These are phyloP conservation scores for Triangularia verruculosa DNA, from an alignment of 2,329 filamentous ascomycete species.

Conservation along the genomic window DNA sequence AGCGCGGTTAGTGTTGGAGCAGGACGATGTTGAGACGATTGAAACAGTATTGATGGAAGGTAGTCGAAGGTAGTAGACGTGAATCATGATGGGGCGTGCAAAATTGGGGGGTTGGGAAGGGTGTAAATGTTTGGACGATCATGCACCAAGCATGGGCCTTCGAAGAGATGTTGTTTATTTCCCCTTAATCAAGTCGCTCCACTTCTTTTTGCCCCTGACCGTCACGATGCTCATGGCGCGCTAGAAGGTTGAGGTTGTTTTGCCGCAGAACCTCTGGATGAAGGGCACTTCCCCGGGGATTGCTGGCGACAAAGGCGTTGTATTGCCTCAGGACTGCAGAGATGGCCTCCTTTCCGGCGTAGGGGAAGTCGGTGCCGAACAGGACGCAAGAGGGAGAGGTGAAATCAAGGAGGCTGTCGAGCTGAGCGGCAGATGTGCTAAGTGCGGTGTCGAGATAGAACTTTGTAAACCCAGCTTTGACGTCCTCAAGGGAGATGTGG, in stretches of 20 bases:
- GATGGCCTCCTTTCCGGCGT: neutral
- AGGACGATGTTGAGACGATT: too few species aligned
- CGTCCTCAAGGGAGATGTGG: neutral
- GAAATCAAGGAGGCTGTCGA: neutral
- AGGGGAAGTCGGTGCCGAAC: neutral
- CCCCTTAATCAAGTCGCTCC: neutral
- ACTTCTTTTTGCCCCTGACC: neutral
- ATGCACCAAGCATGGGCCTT: too few species aligned
- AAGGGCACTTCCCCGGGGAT: neutral
- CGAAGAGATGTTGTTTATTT: too few species aligned
- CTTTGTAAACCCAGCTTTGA: neutral
- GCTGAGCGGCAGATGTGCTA: neutral
- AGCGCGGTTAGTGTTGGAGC: too few species aligned
- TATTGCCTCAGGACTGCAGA: neutral
- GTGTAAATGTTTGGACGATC: too few species aligned
- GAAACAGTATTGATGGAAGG: too few species aligned
- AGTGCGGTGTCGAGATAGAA: constrained; percentile 3
- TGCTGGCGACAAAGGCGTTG: neutral
- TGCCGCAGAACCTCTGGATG: neutral
- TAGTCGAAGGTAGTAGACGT: too few species aligned
- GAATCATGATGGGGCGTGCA: too few species aligned
- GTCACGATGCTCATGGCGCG: neutral
- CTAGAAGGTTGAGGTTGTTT: neutral
- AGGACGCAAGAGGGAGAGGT: neutral
- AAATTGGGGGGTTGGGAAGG: too few species aligned